Conservation (phyloP, 2,329 filamentous ascomycete genomes). For the Xylaria sp. region DNA sequence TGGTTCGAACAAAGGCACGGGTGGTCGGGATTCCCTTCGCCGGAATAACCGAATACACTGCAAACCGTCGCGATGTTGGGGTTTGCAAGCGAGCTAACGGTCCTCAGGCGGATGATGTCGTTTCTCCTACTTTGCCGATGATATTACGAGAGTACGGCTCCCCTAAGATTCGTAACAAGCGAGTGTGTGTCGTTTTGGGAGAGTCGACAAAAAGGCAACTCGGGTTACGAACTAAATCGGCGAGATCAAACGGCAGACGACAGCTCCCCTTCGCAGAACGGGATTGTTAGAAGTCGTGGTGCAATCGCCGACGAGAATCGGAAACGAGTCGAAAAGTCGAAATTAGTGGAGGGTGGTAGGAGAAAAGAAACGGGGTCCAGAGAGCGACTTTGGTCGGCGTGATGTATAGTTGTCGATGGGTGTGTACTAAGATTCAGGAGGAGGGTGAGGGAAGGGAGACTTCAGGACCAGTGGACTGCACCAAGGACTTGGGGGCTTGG, state of each 20-base stretch:
- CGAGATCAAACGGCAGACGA: constrained; percentile 11
- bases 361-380: constrained; percentile 25
- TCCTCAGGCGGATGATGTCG: neutral
- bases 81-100: constrained; percentile 2
- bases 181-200: constrained; percentile 16
- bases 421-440: constrained; percentile 13
- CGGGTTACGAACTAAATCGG: constrained; percentile 5
- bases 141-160: neutral
- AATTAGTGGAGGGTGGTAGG: constrained; percentile 24
- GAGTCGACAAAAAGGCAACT: neutral
- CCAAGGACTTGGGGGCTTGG: constrained; percentile 1
- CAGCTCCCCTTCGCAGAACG: constrained; percentile 29
- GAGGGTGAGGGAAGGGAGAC: constrained; percentile 14
- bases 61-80: neutral
- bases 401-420: constrained; percentile 22
- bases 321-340: constrained; percentile 11
- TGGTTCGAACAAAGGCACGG: constrained; percentile 22
- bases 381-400: constrained; percentile 31
- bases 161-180: constrained; percentile 10
- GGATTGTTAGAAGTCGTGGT: constrained; percentile 20
- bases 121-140: neutral
- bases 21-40: constrained; percentile 11
- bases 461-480: constrained; percentile 10
- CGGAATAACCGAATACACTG: neutral
- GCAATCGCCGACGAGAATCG: constrained; percentile 11